These are phyloP conservation scores for Litsea cubeba DNA, from an alignment of 164 flowering plant species.

Conservation along the genomic window DNA sequence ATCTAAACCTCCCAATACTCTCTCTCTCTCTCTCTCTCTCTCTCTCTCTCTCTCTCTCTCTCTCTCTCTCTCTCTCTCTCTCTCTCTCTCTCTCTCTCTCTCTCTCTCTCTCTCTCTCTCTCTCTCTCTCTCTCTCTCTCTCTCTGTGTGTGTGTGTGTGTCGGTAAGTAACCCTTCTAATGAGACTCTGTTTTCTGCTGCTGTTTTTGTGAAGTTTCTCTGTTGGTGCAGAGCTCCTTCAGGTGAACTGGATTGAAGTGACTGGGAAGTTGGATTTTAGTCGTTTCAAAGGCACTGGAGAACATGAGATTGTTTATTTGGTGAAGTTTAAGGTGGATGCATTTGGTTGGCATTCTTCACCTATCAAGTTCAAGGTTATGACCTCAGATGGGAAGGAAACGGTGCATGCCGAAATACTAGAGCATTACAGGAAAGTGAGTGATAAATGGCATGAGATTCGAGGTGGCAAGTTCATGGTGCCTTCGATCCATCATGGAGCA, in stretches of 20 bases:
- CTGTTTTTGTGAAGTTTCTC: not conserved
- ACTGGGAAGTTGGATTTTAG: conserved; percentile 9
- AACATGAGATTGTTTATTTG: conserved; percentile 14
- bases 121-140: too few species aligned
- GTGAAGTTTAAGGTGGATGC: conserved; percentile 28
- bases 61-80: too few species aligned
- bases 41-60: too few species aligned
- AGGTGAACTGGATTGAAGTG: conserved; percentile 30
- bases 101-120: too few species aligned
- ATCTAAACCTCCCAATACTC: not conserved
- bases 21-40: too few species aligned
- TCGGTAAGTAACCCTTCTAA: not conserved
- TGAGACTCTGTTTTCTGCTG: not conserved
- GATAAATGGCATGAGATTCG: conserved; percentile 17
- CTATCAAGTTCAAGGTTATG: conserved; percentile 13
- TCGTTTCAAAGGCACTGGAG: not conserved
- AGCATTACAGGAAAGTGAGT: conserved; percentile 9
- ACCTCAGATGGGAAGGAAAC: conserved; percentile 7
- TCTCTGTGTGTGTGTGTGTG: not conserved
- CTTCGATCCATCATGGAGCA: not conserved
- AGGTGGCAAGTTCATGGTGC: conserved; percentile 20
- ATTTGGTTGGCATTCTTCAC: conserved; percentile 29
- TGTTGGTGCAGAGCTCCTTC: conserved; percentile 21
- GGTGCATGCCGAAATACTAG: conserved; percentile 1
- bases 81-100: too few species aligned